Percentiles rank a stretch among this genome's conserved stretches.
These are phyloP conservation scores for Cyanidioschyzon merolae DNA, from an alignment of 23 red algal genomes.

Conservation along the genomic window DNA sequence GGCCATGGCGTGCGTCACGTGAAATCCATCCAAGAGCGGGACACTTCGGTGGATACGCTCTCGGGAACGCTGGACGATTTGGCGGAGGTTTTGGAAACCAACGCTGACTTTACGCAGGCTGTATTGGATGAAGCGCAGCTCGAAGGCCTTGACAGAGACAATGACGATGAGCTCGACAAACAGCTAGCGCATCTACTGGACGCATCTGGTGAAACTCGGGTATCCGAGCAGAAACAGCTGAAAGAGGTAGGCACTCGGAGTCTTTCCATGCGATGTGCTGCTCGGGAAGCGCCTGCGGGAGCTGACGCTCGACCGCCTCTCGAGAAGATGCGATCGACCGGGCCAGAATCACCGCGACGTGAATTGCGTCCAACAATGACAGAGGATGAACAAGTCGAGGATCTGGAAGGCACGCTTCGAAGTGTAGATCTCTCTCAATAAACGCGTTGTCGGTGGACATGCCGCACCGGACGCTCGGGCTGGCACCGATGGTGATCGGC, in stretches of 20 bases:
- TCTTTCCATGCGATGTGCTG: too few species aligned
- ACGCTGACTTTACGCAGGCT: background rate
- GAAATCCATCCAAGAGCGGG: background rate
- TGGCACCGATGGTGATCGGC: too few species aligned
- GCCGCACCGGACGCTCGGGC: background rate
- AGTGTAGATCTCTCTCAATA: background rate
- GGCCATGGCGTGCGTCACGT: background rate
- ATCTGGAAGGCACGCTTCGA: background rate
- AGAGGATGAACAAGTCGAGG: background rate
- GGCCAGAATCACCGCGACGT: too few species aligned
- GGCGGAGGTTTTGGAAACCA: slow-evolving; percentile 1
- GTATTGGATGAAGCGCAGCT: background rate
- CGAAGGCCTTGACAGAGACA: background rate
- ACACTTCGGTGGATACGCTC: background rate
- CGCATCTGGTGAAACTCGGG: too few species aligned
- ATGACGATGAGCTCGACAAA: background rate
- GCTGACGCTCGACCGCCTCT: too few species aligned
- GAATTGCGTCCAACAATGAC: too few species aligned
- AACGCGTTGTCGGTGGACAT: background rate
- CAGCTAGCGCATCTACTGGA: too few species aligned
- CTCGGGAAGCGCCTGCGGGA: too few species aligned
- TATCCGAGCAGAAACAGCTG: too few species aligned
- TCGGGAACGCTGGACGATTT: background rate
- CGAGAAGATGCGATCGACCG: too few species aligned
- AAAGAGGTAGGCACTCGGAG: too few species aligned